A percentile compares a stretch with the other conserved stretches of the same genome.
Evolutionary conservation across 2,329 filamentous ascomycete genomes (phyloP).

Genomic region (Curvularia hawaiiensis): DNA sequence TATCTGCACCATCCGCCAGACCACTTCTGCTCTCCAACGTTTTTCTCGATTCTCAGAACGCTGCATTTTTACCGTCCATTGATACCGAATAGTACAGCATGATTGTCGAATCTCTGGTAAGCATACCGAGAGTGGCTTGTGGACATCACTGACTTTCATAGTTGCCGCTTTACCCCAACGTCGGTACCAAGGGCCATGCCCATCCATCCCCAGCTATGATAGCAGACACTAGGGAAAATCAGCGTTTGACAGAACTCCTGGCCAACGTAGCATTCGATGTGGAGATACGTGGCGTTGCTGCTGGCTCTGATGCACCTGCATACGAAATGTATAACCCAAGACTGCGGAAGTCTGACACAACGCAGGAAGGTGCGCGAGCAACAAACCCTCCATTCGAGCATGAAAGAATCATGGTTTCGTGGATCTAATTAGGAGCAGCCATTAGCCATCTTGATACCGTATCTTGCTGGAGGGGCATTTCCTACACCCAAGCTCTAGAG

Average conservation of each 20-base stretch:
- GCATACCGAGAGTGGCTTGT: background rate
- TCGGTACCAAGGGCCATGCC: constrained; percentile 15
- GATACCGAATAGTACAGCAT: constrained; percentile 6
- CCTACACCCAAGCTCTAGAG: constrained; percentile 35
- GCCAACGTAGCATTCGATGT: constrained; percentile 21
- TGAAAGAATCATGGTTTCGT: background rate
- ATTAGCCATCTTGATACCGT: constrained; percentile 42
- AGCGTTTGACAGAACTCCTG: constrained; percentile 15
- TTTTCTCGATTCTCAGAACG: background rate
- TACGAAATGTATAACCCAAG: constrained; percentile 30
- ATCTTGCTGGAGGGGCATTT: constrained; percentile 45
- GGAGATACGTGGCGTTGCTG: constrained; percentile 22
- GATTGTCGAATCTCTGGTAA: constrained; percentile 4
- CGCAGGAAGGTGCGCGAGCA: constrained; percentile 13
- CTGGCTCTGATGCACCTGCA: constrained; percentile 11
- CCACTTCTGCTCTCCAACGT: background rate
- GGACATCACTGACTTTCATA: constrained; percentile 6
- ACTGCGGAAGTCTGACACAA: constrained; percentile 27
- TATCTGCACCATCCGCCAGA: background rate
- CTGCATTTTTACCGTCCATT: constrained; percentile 14
- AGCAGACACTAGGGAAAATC: background rate
- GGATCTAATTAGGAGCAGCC: constrained; percentile 8
- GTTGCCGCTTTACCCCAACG: constrained; percentile 5
- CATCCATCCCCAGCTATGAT: constrained; percentile 19
- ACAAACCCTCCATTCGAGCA: background rate